Evolutionary conservation across 805 yeast genomes (phyloP).

Genomic region (Wickerhamomyces chaumierensis): DNA sequence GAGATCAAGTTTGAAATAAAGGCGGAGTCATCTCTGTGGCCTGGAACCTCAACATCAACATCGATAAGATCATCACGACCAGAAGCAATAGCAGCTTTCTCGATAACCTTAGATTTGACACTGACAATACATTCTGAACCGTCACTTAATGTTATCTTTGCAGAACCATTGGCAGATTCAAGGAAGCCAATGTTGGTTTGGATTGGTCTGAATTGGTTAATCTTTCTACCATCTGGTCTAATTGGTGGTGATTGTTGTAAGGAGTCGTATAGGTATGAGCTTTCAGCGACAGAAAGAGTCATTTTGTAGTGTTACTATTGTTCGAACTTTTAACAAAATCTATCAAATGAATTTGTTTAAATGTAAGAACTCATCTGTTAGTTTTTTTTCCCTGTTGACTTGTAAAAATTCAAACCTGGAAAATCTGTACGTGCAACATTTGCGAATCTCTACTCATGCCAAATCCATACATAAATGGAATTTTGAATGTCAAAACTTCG

Average conservation of each 20-base stretch:
- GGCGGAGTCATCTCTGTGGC: constrained; percentile 69
- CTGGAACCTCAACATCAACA: constrained; percentile 74
- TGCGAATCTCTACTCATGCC: not conserved
- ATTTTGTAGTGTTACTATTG: constrained; percentile 21
- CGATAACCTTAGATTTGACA: constrained; percentile 74
- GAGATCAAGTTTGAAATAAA: constrained; percentile 54
- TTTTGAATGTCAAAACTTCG: not conserved
- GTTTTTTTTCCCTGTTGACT: not conserved
- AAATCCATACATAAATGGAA: not conserved
- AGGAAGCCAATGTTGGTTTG: constrained; percentile 74
- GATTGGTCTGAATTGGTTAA: constrained; percentile 72
- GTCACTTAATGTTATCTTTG: constrained; percentile 74
- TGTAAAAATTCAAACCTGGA: too few species aligned
- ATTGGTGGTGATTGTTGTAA: constrained; percentile 45
- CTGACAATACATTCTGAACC: constrained; percentile 93
- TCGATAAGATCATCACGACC: constrained; percentile 35
- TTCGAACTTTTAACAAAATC: too few species aligned
- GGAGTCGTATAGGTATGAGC: constrained; percentile 68
- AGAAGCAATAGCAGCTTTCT: constrained; percentile 23
- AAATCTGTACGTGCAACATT: too few species aligned
- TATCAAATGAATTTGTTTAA: too few species aligned
- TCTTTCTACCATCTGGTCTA: constrained; percentile 78
- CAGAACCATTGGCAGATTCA: constrained; percentile 86
- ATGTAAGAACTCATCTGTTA: too few species aligned
- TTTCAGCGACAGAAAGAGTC: constrained; percentile 68